Base-by-base conservation (phyloP, 83 land plant species). In the Picea mariana region DNA sequence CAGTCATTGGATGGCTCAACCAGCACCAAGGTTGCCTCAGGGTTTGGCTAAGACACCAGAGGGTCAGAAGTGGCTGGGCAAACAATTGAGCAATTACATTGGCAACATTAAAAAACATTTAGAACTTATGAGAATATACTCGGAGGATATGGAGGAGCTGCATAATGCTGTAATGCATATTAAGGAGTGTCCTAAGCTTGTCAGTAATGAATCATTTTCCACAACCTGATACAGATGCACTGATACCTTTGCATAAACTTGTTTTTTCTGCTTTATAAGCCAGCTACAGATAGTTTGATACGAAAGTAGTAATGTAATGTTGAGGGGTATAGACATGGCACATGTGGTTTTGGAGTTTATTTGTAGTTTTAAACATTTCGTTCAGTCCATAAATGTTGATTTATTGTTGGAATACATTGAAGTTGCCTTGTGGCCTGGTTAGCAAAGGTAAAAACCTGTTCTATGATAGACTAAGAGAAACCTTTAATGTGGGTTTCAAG, bases 141-240 rank as follows among this genome's bases (percentile, higher is more conserved):
- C 34, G 76, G 76, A 72, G 76, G 76, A 72, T 72, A 6, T 72
- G 17, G 76, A 72, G 55, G 44, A 72, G 52, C 24, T 72, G 23
- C 76, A 72, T 72, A 9, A 17, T 20, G 76, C 76, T 21, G n/a
- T 72, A 72, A 72, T 20, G 76, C 76, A 72, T 72, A 72, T 72
- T 72, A 44, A 72, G 55, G 76, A 72, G 9, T 72, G 76, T 42
- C 52, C 55, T 6, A 72, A 42, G 40, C 23, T 11, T 72, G 34
- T n/a, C 52, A 9, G 7, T 44, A 18, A 42, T 38, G 23, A 44
- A 20, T 72, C 55, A 49, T 49, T 49, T 49, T 49, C 55, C 55
- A 49, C 11, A 72, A 42, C 76, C 9, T 72, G 52, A 72, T 72
- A 20, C n/a, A 42, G 73, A 34, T 5, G 44, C 73, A 68, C 18